Evolutionary conservation across 805 yeast species (phyloP).

Genomic region (Candida jianshihensis): DNA sequence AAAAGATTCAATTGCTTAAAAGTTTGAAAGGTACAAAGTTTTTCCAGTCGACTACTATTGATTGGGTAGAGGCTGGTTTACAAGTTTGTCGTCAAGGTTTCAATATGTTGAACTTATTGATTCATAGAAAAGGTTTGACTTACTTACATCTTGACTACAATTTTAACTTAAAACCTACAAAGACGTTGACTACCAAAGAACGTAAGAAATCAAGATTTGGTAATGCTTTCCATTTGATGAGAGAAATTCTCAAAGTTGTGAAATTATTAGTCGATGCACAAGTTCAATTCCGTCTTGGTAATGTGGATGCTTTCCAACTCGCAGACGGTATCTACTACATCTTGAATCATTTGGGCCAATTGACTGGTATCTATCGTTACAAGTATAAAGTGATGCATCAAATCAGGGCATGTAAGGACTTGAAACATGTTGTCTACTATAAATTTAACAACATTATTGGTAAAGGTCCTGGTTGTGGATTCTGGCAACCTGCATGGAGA

Average conservation of each 20-base stretch:
- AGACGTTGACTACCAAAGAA: constrained; percentile 93
- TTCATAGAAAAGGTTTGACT: constrained; percentile 86
- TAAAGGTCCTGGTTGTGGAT: constrained; percentile 98
- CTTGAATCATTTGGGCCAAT: constrained; percentile 87
- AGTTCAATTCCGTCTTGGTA: constrained; percentile 84
- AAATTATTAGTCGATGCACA: constrained; percentile 90
- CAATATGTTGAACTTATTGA: constrained; percentile 83
- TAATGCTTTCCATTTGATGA: constrained; percentile 86
- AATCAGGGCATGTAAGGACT: constrained; percentile 89
- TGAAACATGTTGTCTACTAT: constrained; percentile 86
- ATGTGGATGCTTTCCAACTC: constrained; percentile 85
- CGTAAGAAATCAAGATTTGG: constrained; percentile 95
- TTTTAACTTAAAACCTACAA: constrained; percentile 92
- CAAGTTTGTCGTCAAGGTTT: constrained; percentile 92
- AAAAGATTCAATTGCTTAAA: constrained; percentile 54
- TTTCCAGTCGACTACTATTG: constrained; percentile 86
- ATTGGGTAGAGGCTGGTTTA: constrained; percentile 98
- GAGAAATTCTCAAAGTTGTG: constrained; percentile 80
- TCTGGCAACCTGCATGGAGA: constrained; percentile 99
- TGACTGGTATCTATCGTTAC: constrained; percentile 94
- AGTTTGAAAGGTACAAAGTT: constrained; percentile 72
- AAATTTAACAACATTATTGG: constrained; percentile 82
- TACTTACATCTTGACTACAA: constrained; percentile 92
- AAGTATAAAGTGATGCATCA: constrained; percentile 98
- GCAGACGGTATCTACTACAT: constrained; percentile 94